A percentile compares a stretch with the other conserved stretches of the same genome.
Evolutionary conservation across 2,329 filamentous ascomycete species (phyloP).

Genomic region (Penicillium sp.): DNA sequence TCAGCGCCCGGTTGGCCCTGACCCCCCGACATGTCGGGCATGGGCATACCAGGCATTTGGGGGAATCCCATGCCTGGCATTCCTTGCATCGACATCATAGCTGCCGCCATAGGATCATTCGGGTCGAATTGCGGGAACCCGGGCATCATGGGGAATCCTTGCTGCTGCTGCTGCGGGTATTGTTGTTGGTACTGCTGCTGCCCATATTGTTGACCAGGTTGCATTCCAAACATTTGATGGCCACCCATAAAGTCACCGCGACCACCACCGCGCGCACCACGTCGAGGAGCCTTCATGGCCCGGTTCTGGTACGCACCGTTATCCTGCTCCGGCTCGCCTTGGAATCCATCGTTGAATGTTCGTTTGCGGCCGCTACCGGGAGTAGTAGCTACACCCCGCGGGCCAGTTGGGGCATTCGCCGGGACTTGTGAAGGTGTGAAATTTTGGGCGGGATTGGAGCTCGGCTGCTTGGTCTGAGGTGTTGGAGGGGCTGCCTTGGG

Average conservation of each 20-base stretch:
- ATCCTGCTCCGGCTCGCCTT: conserved; percentile 46
- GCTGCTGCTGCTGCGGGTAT: conserved; percentile 29
- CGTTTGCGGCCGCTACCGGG: conserved; percentile 49
- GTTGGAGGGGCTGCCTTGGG: conserved; percentile 41
- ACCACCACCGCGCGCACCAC: conserved; percentile 41
- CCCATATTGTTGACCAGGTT: conserved; percentile 23
- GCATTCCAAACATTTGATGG: conserved; percentile 24
- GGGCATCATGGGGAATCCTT: conserved; percentile 41
- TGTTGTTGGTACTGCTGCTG: conserved; percentile 27
- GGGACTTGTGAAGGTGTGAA: conserved; percentile 13
- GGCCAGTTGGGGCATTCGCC: conserved; percentile 26
- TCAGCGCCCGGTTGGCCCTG: conserved; percentile 30
- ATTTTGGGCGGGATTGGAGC: conserved; percentile 16
- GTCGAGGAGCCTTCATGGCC: conserved; percentile 48
- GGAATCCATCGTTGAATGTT: conserved; percentile 52
- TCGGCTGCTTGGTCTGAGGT: conserved; percentile 24
- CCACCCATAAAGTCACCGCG: conserved; percentile 44
- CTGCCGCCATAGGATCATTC: conserved; percentile 56
- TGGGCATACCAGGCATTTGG: conserved; percentile 49
- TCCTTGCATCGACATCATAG: conserved; percentile 55
- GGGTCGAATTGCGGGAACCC: conserved; percentile 56
- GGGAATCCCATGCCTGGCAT: conserved; percentile 57
- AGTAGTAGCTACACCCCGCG: conserved; percentile 29
- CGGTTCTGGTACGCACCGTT: conserved; percentile 47
- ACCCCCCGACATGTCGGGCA: conserved; percentile 38